Conservation (phyloP, 2,329 filamentous ascomycete genomes). For the Aureobasidium sp. region DNA sequence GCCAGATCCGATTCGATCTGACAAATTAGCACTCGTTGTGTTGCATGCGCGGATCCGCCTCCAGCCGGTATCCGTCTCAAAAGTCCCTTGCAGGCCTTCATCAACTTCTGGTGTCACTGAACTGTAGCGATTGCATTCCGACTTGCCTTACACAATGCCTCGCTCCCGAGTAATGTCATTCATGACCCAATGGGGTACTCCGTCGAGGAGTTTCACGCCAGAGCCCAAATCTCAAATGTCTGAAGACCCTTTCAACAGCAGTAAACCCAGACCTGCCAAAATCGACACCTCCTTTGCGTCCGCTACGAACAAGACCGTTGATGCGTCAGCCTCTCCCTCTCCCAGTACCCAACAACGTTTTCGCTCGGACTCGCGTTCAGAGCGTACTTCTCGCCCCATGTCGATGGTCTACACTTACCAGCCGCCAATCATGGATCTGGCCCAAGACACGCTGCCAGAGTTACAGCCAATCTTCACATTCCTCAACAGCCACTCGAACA, state of each 20-base stretch:
- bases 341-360: constrained; percentile 33
- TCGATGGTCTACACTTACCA: constrained; percentile 85
- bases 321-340: constrained; percentile 17
- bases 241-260: constrained; percentile 15
- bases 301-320: constrained; percentile 1
- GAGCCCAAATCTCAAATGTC: constrained; percentile 12
- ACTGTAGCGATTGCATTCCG: constrained; percentile 6
- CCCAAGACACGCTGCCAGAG: constrained; percentile 81
- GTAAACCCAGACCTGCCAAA: constrained; percentile 17
- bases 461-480: constrained; percentile 89
- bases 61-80: constrained; percentile 1
- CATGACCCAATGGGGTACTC: constrained; percentile 68
- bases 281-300: constrained; percentile 16
- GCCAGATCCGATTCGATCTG: neutral
- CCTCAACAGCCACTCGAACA: constrained; percentile 91
- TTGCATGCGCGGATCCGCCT: constrained; percentile 2
- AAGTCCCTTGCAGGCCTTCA: constrained; percentile 7
- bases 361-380: constrained; percentile 31
- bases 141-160: constrained; percentile 24
- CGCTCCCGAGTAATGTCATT: constrained; percentile 67
- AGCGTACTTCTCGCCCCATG: constrained; percentile 55
- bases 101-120: constrained; percentile 6
- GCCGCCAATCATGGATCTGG: constrained; percentile 77
- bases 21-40: neutral
- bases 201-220: constrained; percentile 33